phyloP scores from a whole-genome alignment of 1,139 yeast species.

The Magnusiomyces fungicola region DNA sequence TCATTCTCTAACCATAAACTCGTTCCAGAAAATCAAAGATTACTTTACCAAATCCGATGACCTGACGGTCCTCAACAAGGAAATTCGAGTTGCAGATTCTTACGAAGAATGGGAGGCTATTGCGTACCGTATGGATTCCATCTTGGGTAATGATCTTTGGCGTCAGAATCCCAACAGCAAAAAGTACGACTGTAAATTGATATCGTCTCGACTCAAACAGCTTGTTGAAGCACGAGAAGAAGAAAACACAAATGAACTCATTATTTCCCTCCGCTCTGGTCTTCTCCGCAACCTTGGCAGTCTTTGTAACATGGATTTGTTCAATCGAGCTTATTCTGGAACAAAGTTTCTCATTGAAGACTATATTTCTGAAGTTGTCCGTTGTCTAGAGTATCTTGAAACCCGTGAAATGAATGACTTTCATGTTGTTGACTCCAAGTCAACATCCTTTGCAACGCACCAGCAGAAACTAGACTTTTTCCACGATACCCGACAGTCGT shows the following conservation, averaged over 20 bases:
- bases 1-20: neutral
- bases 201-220: conserved; percentile 62
- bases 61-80: conserved; percentile 16
- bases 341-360: conserved; percentile 85
- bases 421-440: conserved; percentile 3
- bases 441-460: conserved; percentile 16
- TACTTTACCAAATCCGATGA: conserved; percentile 20
- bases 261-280: conserved; percentile 74
- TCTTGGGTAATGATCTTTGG: conserved; percentile 35
- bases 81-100: conserved; percentile 24
- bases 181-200: conserved; percentile 77
- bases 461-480: conserved; percentile 75
- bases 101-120: conserved; percentile 31
- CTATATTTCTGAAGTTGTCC: conserved; percentile 67
- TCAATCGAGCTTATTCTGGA: conserved; percentile 77
- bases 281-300: conserved; percentile 87
- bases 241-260: conserved; percentile 51
- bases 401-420: neutral
- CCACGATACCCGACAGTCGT: conserved; percentile 82
- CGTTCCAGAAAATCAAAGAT: conserved; percentile 16
- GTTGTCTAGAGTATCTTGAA: conserved; percentile 52
- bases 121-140: conserved; percentile 31
- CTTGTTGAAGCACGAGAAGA: conserved; percentile 55
- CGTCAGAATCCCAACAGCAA: conserved; percentile 77
- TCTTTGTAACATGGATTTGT: conserved; percentile 69